phyloP scores from a whole-genome alignment of 2,329 filamentous ascomycete genomes.

The Aspergillus intermedius region DNA sequence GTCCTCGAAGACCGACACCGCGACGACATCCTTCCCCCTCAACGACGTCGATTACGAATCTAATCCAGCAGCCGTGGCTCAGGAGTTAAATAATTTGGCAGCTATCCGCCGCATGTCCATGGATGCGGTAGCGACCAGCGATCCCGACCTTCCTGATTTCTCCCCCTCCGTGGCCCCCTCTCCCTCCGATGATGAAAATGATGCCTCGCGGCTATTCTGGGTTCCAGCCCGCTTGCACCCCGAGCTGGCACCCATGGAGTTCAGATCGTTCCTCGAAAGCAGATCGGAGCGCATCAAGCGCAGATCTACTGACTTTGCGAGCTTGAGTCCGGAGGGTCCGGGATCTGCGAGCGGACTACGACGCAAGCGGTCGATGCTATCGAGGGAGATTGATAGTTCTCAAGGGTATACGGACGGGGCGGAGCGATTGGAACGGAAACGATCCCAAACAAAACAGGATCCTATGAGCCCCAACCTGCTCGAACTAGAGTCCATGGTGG shows the following conservation, averaged over 20 bases:
- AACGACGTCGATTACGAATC: constrained; percentile 87
- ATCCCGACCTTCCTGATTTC: constrained; percentile 49
- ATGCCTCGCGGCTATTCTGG: constrained; percentile 86
- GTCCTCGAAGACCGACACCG: constrained; percentile 46
- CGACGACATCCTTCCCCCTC: constrained; percentile 60
- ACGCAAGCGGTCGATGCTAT: constrained; percentile 93
- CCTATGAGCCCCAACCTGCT: constrained; percentile 58
- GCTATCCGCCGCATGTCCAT: constrained; percentile 89
- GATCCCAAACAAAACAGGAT: constrained; percentile 53
- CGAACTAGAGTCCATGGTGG: constrained; percentile 72
- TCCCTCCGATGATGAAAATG: constrained; percentile 63
- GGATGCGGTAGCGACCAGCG: constrained; percentile 64
- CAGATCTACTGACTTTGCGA: constrained; percentile 65
- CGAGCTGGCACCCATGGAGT: constrained; percentile 89
- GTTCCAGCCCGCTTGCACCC: constrained; percentile 91
- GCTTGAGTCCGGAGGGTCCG: constrained; percentile 50
- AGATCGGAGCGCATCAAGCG: constrained; percentile 84
- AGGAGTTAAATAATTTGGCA: constrained; percentile 87
- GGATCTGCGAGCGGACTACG: constrained; percentile 56
- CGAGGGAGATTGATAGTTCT: constrained; percentile 76
- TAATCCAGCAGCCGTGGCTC: constrained; percentile 78
- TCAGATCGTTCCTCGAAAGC: constrained; percentile 93
- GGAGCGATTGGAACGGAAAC: constrained; percentile 68
- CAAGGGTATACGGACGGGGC: constrained; percentile 75
- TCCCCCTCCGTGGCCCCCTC: constrained; percentile 37